Evolutionary conservation across 192 early-diverging fungal genomes (phyloP).

Genomic region (Neocallimastix lanati): DNA sequence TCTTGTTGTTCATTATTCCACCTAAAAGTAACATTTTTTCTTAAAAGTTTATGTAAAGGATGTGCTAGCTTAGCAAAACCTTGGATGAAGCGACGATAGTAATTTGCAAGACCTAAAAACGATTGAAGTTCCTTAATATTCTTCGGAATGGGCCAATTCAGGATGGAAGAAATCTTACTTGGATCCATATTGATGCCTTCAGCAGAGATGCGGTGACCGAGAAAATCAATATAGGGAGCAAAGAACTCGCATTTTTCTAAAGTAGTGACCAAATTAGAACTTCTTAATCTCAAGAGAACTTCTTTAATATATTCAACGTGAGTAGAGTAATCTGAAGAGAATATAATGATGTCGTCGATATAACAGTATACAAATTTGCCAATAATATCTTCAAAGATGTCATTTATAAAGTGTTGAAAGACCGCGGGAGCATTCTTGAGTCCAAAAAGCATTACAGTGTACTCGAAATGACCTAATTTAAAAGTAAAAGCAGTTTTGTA

Average conservation of each 20-base stretch:
- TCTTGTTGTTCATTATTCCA: not conserved
- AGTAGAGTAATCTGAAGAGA: slow-evolving; percentile 1
- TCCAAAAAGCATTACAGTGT: slow-evolving; percentile 13
- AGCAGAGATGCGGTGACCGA: slow-evolving; percentile 11
- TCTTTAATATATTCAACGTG: slow-evolving; percentile 3
- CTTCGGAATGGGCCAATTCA: slow-evolving; percentile 6
- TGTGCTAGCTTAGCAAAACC: slow-evolving; percentile 4
- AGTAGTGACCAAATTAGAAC: slow-evolving; percentile 11
- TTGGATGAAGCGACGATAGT: slow-evolving; percentile 11
- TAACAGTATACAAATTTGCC: not conserved
- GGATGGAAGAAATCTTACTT: slow-evolving; percentile 9
- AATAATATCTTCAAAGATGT: slow-evolving; percentile 6
- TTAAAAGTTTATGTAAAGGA: slow-evolving; percentile 8
- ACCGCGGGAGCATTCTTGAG: slow-evolving; percentile 14
- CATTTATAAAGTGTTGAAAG: slow-evolving; percentile 21
- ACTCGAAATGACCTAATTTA: slow-evolving; percentile 11
- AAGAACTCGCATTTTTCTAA: slow-evolving; percentile 15
- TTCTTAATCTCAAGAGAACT: slow-evolving; percentile 8
- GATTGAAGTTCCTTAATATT: slow-evolving; percentile 3
- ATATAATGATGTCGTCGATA: too few species aligned
- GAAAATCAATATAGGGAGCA: not conserved
- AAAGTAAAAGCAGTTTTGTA: slow-evolving; percentile 13
- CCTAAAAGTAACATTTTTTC: not conserved
- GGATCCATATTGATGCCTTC: slow-evolving; percentile 12
- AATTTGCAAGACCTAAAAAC: slow-evolving; percentile 11